These are phyloP conservation scores for Penicillium olsonii DNA, from an alignment of 2,329 filamentous ascomycete species.

Conservation along the genomic window DNA sequence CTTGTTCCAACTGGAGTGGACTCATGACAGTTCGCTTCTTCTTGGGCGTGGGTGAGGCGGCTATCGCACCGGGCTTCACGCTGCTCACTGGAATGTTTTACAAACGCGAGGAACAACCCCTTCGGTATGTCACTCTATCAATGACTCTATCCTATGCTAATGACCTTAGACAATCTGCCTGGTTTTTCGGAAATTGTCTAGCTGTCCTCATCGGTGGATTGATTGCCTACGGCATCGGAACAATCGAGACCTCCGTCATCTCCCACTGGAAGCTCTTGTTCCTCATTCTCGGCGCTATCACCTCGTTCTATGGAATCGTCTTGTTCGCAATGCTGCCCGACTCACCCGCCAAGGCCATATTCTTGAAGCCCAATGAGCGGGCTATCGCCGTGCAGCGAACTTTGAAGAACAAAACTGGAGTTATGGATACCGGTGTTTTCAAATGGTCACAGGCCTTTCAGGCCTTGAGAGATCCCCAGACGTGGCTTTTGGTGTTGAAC, in stretches of 20 bases:
- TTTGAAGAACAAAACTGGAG: slow-evolving; percentile 11
- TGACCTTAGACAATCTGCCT: slow-evolving; percentile 14
- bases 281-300: slow-evolving; percentile 9
- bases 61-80: slow-evolving; percentile 35
- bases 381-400: slow-evolving; percentile 13
- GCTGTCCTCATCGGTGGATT: slow-evolving; percentile 29
- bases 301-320: slow-evolving; percentile 3
- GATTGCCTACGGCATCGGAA: slow-evolving; percentile 34
- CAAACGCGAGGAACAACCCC: slow-evolving; percentile 39
- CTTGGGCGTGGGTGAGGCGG: slow-evolving; percentile 20
- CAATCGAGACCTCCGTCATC: slow-evolving; percentile 4
- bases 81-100: slow-evolving; percentile 44
- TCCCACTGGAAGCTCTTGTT: slow-evolving; percentile 11
- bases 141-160: neutral
- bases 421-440: slow-evolving; percentile 12
- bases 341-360: slow-evolving; percentile 3
- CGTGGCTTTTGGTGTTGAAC: slow-evolving; percentile 15
- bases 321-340: slow-evolving; percentile 5
- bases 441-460: slow-evolving; percentile 15
- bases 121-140: slow-evolving; percentile 22
- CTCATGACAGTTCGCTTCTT: slow-evolving; percentile 29
- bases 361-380: slow-evolving; percentile 4
- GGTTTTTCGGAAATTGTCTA: slow-evolving; percentile 21
- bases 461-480: slow-evolving; percentile 15
- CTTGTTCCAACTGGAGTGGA: slow-evolving; percentile 12